Conservation (phyloP, 2,329 filamentous ascomycete genomes). For the Ilyonectria mors-panacis region DNA sequence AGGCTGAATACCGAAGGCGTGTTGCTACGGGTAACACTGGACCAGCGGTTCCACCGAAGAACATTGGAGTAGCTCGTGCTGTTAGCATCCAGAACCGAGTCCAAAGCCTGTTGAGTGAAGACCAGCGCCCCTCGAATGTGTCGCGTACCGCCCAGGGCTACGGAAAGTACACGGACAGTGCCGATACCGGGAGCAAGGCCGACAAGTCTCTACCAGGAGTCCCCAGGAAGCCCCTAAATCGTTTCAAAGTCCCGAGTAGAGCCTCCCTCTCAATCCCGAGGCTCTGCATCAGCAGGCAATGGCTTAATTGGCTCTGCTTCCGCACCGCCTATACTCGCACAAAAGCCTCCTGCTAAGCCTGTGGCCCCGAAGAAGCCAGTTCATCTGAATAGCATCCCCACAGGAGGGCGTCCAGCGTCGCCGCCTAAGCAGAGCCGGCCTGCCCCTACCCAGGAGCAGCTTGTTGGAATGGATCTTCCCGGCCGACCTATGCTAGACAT, state of each 20-base stretch:
- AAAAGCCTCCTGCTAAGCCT: slow-evolving; percentile 59
- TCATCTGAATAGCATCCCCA: slow-evolving; percentile 71
- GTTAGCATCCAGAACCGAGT: slow-evolving; percentile 94
- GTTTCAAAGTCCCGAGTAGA: slow-evolving; percentile 51
- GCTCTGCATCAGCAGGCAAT: slow-evolving; percentile 13
- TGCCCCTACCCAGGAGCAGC: slow-evolving; percentile 51
- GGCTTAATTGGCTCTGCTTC: slow-evolving; percentile 37
- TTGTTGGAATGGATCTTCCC: slow-evolving; percentile 63
- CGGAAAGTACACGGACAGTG: slow-evolving; percentile 82
- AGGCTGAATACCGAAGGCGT: slow-evolving; percentile 87
- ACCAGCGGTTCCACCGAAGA: slow-evolving; percentile 64
- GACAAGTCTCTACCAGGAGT: slow-evolving; percentile 61
- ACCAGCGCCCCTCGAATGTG: slow-evolving; percentile 70
- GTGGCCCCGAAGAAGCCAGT: slow-evolving; percentile 73
- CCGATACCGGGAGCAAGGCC: slow-evolving; percentile 53
- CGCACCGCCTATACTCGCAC: slow-evolving; percentile 42
- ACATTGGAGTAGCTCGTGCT: slow-evolving; percentile 74
- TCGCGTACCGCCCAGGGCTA: slow-evolving; percentile 89
- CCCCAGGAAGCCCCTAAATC: slow-evolving; percentile 66
- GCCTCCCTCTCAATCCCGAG: slow-evolving; percentile 44
- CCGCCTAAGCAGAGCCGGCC: slow-evolving; percentile 59
- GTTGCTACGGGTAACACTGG: slow-evolving; percentile 67
- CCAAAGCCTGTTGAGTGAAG: slow-evolving; percentile 86
- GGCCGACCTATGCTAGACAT: slow-evolving; percentile 68
- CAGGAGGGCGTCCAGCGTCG: slow-evolving; percentile 59